These are phyloP conservation scores for Diaporthe citri DNA, from an alignment of 2,329 filamentous ascomycete genomes.

Conservation along the genomic window DNA sequence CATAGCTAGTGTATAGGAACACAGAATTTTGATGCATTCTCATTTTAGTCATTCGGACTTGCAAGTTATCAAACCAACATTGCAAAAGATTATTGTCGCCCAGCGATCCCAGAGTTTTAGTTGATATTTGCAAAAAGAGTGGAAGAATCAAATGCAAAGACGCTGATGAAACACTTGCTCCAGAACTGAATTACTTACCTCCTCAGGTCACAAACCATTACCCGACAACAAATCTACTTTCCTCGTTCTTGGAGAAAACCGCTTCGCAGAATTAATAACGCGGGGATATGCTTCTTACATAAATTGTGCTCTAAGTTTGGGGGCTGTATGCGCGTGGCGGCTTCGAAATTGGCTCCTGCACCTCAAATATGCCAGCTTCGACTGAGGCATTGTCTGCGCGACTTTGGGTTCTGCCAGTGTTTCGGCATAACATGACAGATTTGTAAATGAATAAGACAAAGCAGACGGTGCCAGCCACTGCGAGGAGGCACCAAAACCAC, in stretches of 20 bases:
- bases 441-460: background rate
- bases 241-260: no score
- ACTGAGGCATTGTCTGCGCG: background rate
- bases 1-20: background rate
- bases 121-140: background rate
- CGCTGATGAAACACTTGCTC: background rate
- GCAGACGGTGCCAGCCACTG: background rate
- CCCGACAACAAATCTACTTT: background rate
- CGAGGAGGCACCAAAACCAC: constrained; percentile 2
- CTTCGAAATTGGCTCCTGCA: background rate
- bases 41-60: background rate
- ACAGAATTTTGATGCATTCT: background rate
- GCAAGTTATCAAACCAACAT: background rate
- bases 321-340: background rate
- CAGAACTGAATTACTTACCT: background rate
- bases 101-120: background rate
- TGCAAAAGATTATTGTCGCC: background rate
- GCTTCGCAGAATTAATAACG: background rate
- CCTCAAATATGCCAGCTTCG: background rate
- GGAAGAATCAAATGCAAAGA: background rate
- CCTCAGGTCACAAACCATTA: no score
- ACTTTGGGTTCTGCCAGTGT: background rate
- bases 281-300: background rate
- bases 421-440: background rate
- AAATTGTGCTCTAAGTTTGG: background rate